Percentiles rank a stretch among this genome's conserved stretches.
Evolutionary conservation across 345 rosid species (phyloP).

Genomic region (Boechera divaricarpa): DNA sequence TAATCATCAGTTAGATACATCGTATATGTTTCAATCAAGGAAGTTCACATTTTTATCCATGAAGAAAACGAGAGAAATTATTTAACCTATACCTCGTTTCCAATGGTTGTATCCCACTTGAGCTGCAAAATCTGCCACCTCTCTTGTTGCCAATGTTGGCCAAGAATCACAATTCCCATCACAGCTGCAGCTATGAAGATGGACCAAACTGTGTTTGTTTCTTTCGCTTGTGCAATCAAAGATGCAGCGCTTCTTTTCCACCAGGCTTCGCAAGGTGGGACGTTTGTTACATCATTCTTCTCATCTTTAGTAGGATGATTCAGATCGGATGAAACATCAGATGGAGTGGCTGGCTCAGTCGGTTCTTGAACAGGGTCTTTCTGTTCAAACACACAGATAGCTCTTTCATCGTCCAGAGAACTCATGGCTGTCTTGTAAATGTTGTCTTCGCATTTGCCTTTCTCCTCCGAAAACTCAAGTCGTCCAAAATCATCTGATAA

Average conservation of each 20-base stretch:
- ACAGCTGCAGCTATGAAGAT: slow-evolving; percentile 90
- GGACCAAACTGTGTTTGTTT: slow-evolving; percentile 91
- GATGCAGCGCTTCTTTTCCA: slow-evolving; percentile 92
- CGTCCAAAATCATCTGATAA: slow-evolving; percentile 64
- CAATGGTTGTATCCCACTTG: slow-evolving; percentile 75
- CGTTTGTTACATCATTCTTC: slow-evolving; percentile 44
- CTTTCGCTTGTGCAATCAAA: slow-evolving; percentile 78
- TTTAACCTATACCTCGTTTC: slow-evolving; percentile 58
- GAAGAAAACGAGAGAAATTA: not conserved
- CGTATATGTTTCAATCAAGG: not conserved
- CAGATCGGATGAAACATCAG: slow-evolving; percentile 48
- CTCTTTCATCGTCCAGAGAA: slow-evolving; percentile 61
- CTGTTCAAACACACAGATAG: slow-evolving; percentile 53
- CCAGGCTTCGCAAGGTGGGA: slow-evolving; percentile 89
- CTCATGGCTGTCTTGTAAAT: slow-evolving; percentile 54
- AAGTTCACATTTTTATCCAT: not conserved
- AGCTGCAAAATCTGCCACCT: slow-evolving; percentile 87
- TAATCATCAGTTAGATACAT: not conserved
- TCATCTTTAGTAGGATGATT: slow-evolving; percentile 53
- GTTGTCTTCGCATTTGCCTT: slow-evolving; percentile 58
- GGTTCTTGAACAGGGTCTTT: slow-evolving; percentile 45
- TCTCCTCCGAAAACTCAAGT: slow-evolving; percentile 53
- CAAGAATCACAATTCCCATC: slow-evolving; percentile 90
- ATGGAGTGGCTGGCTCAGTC: slow-evolving; percentile 48
- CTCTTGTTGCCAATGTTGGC: slow-evolving; percentile 93